Base-by-base conservation (phyloP, 2,329 filamentous ascomycete genomes). In the Beauveria pseudobassiana region DNA sequence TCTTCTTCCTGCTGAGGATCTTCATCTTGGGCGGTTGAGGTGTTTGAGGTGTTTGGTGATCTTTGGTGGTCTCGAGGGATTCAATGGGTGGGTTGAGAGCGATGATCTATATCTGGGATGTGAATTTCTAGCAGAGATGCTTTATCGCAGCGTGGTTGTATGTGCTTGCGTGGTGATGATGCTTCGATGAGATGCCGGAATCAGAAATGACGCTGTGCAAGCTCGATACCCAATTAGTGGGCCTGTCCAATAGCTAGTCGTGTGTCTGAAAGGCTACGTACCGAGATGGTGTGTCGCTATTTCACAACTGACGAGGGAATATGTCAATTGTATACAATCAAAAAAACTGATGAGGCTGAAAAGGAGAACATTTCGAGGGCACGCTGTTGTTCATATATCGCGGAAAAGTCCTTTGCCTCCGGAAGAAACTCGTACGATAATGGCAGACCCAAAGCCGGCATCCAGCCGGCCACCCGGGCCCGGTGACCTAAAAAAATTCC, bases 1-100 rank as follows among this genome's bases (percentile, higher is more conserved):
- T 97, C 93, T 79, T 97, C 91, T 84, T 97, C 91, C 74, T 91
- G 69, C 90, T 96, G 73, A 98, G 83, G 72, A 98, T 81, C 88
- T 97, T 98, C 95, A 98, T 99, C 65, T 56, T 81, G 76, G 69
- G 26, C 28, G 38, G 16, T 16, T n/a, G n/a, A 3, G 7, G n/a
- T 38, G 43, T 38, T 43, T 20, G 38, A 10, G 22, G 18, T 49
- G 54, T 59, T 10, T 40, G 18, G 40, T n/a, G 12, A 1, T 48
- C 10, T 42, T 3, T n/a, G 34, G n/a, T 30, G 3, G 56, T 59
- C 34, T 38, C 34, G 34, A 1, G 5, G 34, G 12, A 6, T 38
- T 20, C 42, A 20, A 43, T 43, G n/a, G 34, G 18, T 43, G 42
- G 42, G 42, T 4, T 10, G 5, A 16, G 12, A 5, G 34, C 34